These are phyloP conservation scores for Plasmodium inui DNA, from an alignment of 169 alveolate species.

Conservation along the genomic window DNA sequence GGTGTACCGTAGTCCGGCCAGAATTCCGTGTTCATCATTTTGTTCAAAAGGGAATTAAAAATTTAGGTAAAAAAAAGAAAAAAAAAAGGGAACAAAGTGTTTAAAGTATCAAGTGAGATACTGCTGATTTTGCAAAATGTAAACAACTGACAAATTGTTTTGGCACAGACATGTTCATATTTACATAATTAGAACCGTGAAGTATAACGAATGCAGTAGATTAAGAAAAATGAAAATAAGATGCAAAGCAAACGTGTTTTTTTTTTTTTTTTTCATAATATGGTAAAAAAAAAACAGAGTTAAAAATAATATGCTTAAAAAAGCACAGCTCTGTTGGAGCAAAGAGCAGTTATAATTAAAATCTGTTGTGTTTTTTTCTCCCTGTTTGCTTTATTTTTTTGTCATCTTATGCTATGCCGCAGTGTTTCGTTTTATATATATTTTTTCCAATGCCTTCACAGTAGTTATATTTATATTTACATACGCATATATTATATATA, in stretches of 20 bases:
- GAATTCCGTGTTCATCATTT: conserved; percentile 33
- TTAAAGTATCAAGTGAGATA: not conserved
- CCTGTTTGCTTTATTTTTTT: not conserved
- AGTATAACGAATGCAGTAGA: not conserved
- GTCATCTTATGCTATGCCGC: not conserved
- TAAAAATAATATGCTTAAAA: not conserved
- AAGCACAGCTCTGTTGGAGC: not conserved
- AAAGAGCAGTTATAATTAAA: not conserved
- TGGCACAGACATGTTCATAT: conserved; percentile 1
- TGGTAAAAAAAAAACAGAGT: not conserved
- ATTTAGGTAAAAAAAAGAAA: not conserved
- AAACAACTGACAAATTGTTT: not conserved
- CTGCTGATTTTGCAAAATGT: not conserved
- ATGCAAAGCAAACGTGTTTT: not conserved
- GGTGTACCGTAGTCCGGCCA: conserved; percentile 69
- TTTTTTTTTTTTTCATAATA: not conserved
- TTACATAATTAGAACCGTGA: not conserved
- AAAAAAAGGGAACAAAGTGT: not conserved
- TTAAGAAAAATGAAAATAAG: not conserved
- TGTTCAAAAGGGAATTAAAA: not conserved
- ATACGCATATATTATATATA: not conserved
- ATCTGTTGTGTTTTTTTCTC: not conserved
- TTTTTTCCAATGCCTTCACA: not conserved
- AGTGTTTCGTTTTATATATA: not conserved
- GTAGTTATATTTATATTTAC: not conserved